Evolutionary conservation across 495 filamentous ascomycete genomes (phyloP).

Genomic region (Xylaria intraflava): DNA sequence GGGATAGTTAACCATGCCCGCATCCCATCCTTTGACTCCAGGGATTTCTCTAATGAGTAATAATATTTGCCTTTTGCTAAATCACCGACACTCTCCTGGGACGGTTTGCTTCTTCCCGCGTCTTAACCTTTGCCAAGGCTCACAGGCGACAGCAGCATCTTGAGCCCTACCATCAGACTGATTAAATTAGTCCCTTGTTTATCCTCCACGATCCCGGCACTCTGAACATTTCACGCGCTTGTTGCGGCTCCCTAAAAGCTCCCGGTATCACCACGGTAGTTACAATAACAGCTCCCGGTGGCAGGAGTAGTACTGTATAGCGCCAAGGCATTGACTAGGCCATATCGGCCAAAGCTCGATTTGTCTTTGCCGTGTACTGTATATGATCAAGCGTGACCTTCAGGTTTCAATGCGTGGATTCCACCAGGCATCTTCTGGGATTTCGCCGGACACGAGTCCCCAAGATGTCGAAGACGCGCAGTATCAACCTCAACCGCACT

Average conservation of each 20-base stretch:
- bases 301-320: neutral
- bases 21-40: constrained; percentile 3
- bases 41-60: constrained; percentile 1
- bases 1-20: neutral
- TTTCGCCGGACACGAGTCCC: constrained; percentile 27
- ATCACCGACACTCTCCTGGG: neutral
- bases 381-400: constrained; percentile 3
- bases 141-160: no score
- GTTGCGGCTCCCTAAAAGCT: neutral
- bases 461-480: constrained; percentile 34
- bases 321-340: neutral
- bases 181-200: neutral
- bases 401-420: constrained; percentile 44
- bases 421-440: constrained; percentile 42
- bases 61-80: neutral
- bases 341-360: neutral
- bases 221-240: neutral
- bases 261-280: neutral
- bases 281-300: neutral
- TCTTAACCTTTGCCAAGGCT: no score
- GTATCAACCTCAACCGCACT: constrained; percentile 28
- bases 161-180: neutral
- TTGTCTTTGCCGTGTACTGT: neutral
- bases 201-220: neutral
- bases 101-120: neutral